These are phyloP conservation scores for Solanum etuberosum DNA, from an alignment of 257 asterid genomes.

Conservation along the genomic window DNA sequence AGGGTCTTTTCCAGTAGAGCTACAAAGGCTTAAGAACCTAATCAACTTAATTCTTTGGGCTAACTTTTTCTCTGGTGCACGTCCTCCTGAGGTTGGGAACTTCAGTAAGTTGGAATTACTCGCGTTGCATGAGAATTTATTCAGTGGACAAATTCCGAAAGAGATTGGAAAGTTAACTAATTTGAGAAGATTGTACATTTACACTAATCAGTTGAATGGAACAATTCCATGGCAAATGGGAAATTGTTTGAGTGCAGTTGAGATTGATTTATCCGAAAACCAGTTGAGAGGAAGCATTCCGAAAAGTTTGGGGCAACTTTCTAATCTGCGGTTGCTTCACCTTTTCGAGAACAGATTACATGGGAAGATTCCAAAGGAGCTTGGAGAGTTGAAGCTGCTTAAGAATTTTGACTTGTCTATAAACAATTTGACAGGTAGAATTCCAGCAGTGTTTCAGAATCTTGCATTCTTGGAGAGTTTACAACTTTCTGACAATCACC, in stretches of 20 bases:
- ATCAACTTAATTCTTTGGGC: constrained; percentile 53
- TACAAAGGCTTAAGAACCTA: constrained; percentile 43
- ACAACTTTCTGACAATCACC: constrained; percentile 68
- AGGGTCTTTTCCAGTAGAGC: constrained; percentile 52
- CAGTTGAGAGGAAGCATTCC: constrained; percentile 54
- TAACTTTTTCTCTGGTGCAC: constrained; percentile 48
- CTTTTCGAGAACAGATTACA: constrained; percentile 64
- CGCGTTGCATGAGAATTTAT: constrained; percentile 50
- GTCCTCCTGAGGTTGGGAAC: constrained; percentile 68
- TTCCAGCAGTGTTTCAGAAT: constrained; percentile 52
- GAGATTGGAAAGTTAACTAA: constrained; percentile 52
- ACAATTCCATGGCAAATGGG: constrained; percentile 59
- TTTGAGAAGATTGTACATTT: constrained; percentile 44
- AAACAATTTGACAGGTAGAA: constrained; percentile 64
- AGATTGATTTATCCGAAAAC: constrained; percentile 80
- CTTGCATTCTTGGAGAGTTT: constrained; percentile 45
- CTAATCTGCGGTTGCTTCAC: constrained; percentile 49
- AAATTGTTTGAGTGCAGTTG: constrained; percentile 44
- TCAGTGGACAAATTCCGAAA: constrained; percentile 49
- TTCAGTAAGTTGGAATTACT: constrained; percentile 56
- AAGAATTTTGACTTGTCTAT: constrained; percentile 53
- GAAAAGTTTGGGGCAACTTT: constrained; percentile 24
- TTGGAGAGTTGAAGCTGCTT: constrained; percentile 41
- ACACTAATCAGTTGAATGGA: constrained; percentile 62
- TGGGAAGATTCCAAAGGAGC: constrained; percentile 53